phyloP scores from a whole-genome alignment of 2,329 filamentous ascomycete genomes.

The Fusarium chaquense region DNA sequence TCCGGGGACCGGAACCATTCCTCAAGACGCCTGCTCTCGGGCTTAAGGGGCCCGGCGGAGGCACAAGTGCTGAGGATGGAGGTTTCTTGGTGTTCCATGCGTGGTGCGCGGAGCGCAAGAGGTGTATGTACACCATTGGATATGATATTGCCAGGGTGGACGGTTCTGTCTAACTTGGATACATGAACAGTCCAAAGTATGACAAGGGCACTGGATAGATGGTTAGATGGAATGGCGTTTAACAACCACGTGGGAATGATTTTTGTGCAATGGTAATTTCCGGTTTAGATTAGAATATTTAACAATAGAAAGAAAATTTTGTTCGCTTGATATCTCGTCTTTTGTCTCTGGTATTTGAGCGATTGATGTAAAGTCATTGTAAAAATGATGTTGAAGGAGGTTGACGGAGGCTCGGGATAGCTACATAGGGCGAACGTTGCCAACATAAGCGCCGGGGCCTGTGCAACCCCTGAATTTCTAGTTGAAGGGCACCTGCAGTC shows the following conservation, averaged over 20 bases:
- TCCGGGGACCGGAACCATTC: constrained; percentile 49
- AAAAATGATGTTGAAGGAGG: background rate
- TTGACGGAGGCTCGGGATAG: background rate
- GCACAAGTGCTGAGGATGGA: constrained; percentile 50
- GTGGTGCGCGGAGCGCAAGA: constrained; percentile 48
- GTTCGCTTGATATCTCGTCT: background rate
- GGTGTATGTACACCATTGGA: constrained; percentile 55
- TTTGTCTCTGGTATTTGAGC: background rate
- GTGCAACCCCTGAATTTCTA: constrained; percentile 15
- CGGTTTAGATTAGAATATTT: constrained; percentile 10
- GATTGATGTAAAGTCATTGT: background rate
- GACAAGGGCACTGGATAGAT: constrained; percentile 6
- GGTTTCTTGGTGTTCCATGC: constrained; percentile 54
- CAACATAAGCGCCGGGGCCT: constrained; percentile 23
- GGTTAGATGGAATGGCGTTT: constrained; percentile 21
- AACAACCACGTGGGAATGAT: constrained; percentile 1
- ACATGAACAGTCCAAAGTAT: background rate
- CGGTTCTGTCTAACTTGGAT: background rate
- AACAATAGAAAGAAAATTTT: background rate
- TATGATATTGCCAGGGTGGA: constrained; percentile 27
- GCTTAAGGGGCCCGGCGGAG: constrained; percentile 58
- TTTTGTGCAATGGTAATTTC: constrained; percentile 5
- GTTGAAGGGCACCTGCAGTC: background rate
- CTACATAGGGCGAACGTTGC: background rate
- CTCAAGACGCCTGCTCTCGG: constrained; percentile 55